phyloP scores from a whole-genome alignment of 2,329 filamentous ascomycete species.

The Metarhizium brunneum region DNA sequence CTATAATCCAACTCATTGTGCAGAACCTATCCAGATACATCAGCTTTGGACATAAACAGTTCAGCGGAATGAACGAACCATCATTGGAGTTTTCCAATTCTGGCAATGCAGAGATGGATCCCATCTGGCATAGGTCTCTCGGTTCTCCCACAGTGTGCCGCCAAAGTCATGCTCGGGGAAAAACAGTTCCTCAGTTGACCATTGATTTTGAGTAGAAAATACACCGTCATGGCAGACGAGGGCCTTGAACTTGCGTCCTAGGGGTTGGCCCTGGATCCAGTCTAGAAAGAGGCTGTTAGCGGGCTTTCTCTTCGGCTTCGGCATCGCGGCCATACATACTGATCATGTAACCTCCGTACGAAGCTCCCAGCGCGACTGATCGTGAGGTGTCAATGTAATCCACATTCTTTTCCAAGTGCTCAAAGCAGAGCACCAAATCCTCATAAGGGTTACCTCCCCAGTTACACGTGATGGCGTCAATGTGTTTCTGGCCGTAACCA shows the following conservation, averaged over 20 bases:
- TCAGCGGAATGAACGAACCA: conserved; percentile 42
- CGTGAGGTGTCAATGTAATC: conserved; percentile 58
- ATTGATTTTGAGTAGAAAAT: conserved; percentile 61
- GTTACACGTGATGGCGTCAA: conserved; percentile 65
- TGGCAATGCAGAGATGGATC: conserved; percentile 54
- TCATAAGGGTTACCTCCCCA: conserved; percentile 83
- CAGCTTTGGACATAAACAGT: conserved; percentile 1
- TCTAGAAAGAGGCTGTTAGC: conserved; percentile 35
- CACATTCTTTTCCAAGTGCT: conserved; percentile 59
- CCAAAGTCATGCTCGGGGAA: conserved; percentile 61
- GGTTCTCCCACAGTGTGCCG: conserved; percentile 51
- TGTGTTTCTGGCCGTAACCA: conserved; percentile 70
- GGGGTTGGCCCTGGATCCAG: conserved; percentile 81
- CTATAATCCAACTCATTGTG: conserved; percentile 89
- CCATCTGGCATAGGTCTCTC: conserved; percentile 57
- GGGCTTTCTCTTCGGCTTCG: not conserved
- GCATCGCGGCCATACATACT: conserved; percentile 31
- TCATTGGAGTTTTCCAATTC: conserved; percentile 77
- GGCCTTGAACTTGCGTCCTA: conserved; percentile 79
- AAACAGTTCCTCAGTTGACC: conserved; percentile 59
- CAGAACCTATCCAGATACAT: conserved; percentile 41
- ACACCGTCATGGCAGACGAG: conserved; percentile 84
- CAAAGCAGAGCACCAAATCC: conserved; percentile 70
- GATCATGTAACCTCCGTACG: conserved; percentile 69
- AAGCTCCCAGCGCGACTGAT: conserved; percentile 66